Evolutionary conservation across 768 basidiomycete species (phyloP).

Genomic region (Tricholoma matsutake): DNA sequence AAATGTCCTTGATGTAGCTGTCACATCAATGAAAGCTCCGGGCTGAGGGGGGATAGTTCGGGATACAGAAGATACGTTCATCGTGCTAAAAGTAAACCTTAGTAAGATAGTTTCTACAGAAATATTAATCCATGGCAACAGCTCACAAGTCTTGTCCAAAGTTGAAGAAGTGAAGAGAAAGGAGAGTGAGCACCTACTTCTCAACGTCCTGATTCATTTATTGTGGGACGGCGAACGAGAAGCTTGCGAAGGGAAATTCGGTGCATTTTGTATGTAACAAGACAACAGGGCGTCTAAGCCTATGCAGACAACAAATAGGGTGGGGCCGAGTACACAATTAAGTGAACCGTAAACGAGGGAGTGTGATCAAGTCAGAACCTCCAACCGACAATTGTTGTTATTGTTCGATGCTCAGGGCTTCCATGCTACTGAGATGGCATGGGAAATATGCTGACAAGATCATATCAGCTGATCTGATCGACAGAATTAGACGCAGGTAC

Average conservation of each 20-base stretch:
- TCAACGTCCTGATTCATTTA: not conserved
- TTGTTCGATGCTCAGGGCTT: not conserved
- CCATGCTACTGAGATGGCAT: not conserved
- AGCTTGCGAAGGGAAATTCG: not conserved
- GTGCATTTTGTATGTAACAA: not conserved
- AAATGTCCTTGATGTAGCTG: slow-evolving; percentile 7
- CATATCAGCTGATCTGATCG: no score
- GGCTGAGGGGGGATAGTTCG: not conserved
- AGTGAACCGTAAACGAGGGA: not conserved
- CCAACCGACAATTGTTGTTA: not conserved
- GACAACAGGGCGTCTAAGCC: not conserved
- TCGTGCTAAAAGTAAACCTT: not conserved
- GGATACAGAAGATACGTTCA: not conserved
- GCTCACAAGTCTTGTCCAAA: not conserved
- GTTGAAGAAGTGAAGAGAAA: not conserved
- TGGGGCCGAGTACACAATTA: not conserved
- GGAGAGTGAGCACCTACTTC: not conserved
- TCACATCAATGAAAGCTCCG: slow-evolving; percentile 3
- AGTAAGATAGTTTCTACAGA: not conserved
- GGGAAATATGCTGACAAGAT: not conserved
- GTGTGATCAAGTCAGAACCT: not conserved
- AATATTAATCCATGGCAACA: not conserved
- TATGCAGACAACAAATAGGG: not conserved
- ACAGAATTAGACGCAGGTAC: no score
- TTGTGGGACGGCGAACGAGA: not conserved